Base-by-base conservation (phyloP, 73 alveolate genomes). In the Symbiodinium natans region DNA sequence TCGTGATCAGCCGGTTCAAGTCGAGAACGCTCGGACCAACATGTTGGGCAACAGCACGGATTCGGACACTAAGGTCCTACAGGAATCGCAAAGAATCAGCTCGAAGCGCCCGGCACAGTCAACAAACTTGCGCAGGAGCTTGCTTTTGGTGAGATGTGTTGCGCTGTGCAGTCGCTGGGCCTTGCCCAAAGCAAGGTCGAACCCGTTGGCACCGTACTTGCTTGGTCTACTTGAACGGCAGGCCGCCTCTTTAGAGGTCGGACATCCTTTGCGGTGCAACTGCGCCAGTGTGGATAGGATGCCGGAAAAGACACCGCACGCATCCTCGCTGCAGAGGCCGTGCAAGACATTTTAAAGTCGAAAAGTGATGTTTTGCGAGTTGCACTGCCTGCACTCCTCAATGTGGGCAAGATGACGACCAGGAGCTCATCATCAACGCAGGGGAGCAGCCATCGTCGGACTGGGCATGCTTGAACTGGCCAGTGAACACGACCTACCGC, bases 361-460 rank as follows among this genome's bases (percentile, higher is more conserved):
- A 48, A 48, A 10, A 48, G 8, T 17, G 8, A 8, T 10, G 63
- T 10, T 48, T 8, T 48, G 63, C 63, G 17, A 48, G 63, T 17
- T 48, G 8, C 8, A 17, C 63, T 10, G 17, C 63, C 63, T 10
- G 8, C 63, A 10, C 17, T 8, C 17, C 17, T 8, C 63, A 10
- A 10, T 17, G 23, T 17, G 17, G 63, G 63, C 63, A 48, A 48
- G 63, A 21, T 13, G 77, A 8, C 10, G 43, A 27, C 29, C 38
- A 90, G 97, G 97, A 90, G 52, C 68, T 90, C 23, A 90, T 90
- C 88, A 25, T 90, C 52, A 42, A 41, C n/a, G 97, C 89, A 25
- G 97, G 97, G 21, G 97, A 90, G 88, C 97, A 90, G 97, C 97
- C 97, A 71, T 90, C 97, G 21, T 71, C 77, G 97, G 97, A 87